Base-by-base conservation (phyloP, 257 asterid genomes). In the Solanum microdontum region DNA sequence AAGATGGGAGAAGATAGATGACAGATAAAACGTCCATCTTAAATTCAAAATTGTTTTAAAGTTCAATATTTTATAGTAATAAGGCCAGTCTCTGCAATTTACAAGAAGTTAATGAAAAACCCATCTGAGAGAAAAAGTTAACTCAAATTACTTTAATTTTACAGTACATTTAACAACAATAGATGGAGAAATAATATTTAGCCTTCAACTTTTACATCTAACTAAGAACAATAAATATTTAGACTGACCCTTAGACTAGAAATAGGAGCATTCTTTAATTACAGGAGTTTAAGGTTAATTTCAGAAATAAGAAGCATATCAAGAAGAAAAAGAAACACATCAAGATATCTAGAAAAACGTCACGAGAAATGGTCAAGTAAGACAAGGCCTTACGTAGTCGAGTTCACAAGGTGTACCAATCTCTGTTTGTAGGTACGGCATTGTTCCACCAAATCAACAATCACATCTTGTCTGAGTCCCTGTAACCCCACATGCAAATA, bases 391-490 rank as follows among this genome's bases (percentile, higher is more conserved):
- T 87, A 82, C 89, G 83, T 48, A 80, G 87, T 82, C 33, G 89
- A 64, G 83, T 83, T 87, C 34, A 87, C 86, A 83, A 87, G 86
- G 82, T 87, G 86, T n/a, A 87, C 55, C 72, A 87, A 75, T 87
- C 86, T 87, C 86, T 87, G 86, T 30, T 87, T 83, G 69, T 82
- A 80, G 37, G 80, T 83, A 68, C 89, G 89, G 70, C 89, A 87
- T 30, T 83, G 89, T n/a, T 82, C 89, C 32, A 87, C 89, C 45
- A 87, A 55, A 40, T 82, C 87, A 64, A 87, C 83, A 64, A 87
- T 68, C 64, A 87, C 89, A 24, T 87, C 89, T 51, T 87, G 86
- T 82, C 93, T 94, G 79, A 96, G 86, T 62, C 96, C 99, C 99
- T 97, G 93, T 72, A 26, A 90, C 85, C 86, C 82, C 75, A 87